phyloP scores from a whole-genome alignment of 352 stramenopile genomes.

The Phytopythium ostracodes region DNA sequence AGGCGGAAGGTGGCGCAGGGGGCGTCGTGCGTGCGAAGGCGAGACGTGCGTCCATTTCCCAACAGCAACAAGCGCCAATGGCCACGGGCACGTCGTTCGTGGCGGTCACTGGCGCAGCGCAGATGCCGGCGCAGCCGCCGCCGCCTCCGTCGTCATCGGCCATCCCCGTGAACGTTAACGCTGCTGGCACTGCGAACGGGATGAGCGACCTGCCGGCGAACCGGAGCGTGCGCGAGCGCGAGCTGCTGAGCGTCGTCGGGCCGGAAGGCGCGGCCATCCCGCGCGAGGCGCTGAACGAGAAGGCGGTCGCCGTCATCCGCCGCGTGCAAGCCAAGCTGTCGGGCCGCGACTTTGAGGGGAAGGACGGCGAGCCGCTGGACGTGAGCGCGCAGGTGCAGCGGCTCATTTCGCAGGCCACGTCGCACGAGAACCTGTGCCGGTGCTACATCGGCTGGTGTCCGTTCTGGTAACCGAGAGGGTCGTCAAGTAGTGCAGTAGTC shows the following conservation, averaged over 20 bases:
- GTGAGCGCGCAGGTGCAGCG: conserved; percentile 91
- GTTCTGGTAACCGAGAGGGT: conserved; percentile 57
- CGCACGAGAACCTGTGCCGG: conserved; percentile 98
- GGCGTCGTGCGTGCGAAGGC: conserved; percentile 22
- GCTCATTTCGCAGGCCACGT: conserved; percentile 98
- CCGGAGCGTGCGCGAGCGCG: conserved; percentile 77
- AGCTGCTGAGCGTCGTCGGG: conserved; percentile 73
- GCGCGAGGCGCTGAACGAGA: conserved; percentile 92
- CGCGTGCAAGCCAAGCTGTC: conserved; percentile 99
- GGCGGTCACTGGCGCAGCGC: conserved; percentile 26
- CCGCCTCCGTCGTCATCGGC: conserved; percentile 34
- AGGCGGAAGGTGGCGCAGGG: conserved; percentile 1
- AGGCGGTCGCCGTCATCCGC: conserved; percentile 95
- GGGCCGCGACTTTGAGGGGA: conserved; percentile 95
- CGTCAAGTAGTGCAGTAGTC: too few species aligned
- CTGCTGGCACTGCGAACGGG: conserved; percentile 4
- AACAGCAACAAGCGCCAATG: not conserved
- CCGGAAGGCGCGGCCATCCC: conserved; percentile 75
- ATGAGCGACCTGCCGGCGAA: conserved; percentile 50
- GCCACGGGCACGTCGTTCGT: conserved; percentile 27
- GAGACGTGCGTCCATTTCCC: conserved; percentile 26
- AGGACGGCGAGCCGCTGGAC: conserved; percentile 57
- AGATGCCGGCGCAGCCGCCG: conserved; percentile 30
- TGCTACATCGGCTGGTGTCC: conserved; percentile 98
- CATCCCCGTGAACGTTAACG: not conserved